Evolutionary conservation across 1,139 yeast species (phyloP), one percentile per base, ranked within the genome.

Genomic region (Hansenula sp.): DNA sequence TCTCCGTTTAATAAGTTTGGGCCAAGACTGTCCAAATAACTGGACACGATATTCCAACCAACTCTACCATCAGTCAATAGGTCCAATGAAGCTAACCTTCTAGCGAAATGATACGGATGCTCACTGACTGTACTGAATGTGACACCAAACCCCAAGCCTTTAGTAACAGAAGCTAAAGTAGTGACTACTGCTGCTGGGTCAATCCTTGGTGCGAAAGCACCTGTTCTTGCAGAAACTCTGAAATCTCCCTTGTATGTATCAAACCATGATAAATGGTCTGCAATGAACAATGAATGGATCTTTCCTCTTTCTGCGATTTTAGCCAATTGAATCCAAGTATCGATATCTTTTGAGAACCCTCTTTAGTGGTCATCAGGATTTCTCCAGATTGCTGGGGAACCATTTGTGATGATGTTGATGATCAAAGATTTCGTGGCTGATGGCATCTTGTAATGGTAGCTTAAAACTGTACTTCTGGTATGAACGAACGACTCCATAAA

Each of bases 21-120:
- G 2, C 68, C 62, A 5, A 71, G 68, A 45, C 67, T 60, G 12
- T 51, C 49, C 33, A 60, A 59, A 51, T 65, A 67, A 13, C 66
- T 60, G 7, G 70, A 59, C 25, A 69, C 74, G 36, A 70, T 61
- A 48, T 70, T 70, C 74, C 74, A 70, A 3, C 72, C 73, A 24
- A 69, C 55, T 54, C 74, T 55, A 7, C 74, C 74, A 15, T 62
- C 60, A 3, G 73, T 63, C 37, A 69, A 55, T 41, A 66, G 71
- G 47, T 69, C 73, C 35, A 69, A 58, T 1, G 72, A 67, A 3
- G 72, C 70, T 43, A 69, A 55, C 40, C 72, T 57, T 53, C 73
- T 64, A 2, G 71, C 63, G 38, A 69, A 64, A 46, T 60, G 67
- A 46, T 66, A 70, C 1, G 74, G 74, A 8, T 65, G 62, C 45